Evolutionary conservation across 768 basidiomycete species (phyloP), one percentile per base, ranked within the genome.

Genomic region (Chalciporus pseudorubinellus): DNA sequence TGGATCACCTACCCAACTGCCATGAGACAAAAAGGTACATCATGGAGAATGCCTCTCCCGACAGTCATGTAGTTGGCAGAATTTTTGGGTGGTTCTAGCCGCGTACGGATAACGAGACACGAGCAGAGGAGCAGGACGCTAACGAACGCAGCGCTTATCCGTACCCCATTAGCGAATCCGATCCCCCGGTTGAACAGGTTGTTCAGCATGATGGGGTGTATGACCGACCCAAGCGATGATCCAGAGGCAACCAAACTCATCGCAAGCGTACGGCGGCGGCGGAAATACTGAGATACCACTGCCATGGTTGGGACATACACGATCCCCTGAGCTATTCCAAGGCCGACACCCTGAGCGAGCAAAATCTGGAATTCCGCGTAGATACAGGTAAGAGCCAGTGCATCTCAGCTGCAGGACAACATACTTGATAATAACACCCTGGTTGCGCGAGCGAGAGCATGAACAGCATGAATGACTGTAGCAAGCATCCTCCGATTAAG

Each of bases 151-250:
- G 78, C 78, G 43, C 76, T 80, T 19, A 71, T 74, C 16, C 74
- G 74, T n/a, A 78, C 77, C 26, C 77, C 77, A 28, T 72, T 70
- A n/a, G 72, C 65, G 31, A 80, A 83, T 71, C 51, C 59, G n/a
- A 59, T 26, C 4, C 44, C 39, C 7, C 54, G 39, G 43, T 57
- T 56, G 39, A 46, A 58, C 24, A 60, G 39, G 28, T 58, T 60
- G 54, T 71, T 70, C 60, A 69, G 70, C 71, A 55, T 70, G 38
- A 49, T 63, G 48, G 44, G 69, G 48, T 55, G 70, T 22, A 58
- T 55, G 29, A 60, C 41, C 2, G 63, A 13, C 22, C 68, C 66
- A 11, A 65, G 40, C 50, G 69, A 65, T 53, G 75, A 61, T 3
- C 78, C 79, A 4, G 70, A 57, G 8, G 70, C 65, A 10, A 70